phyloP scores from a whole-genome alignment of 768 basidiomycete species.

The Daedaleopsis nitida region DNA sequence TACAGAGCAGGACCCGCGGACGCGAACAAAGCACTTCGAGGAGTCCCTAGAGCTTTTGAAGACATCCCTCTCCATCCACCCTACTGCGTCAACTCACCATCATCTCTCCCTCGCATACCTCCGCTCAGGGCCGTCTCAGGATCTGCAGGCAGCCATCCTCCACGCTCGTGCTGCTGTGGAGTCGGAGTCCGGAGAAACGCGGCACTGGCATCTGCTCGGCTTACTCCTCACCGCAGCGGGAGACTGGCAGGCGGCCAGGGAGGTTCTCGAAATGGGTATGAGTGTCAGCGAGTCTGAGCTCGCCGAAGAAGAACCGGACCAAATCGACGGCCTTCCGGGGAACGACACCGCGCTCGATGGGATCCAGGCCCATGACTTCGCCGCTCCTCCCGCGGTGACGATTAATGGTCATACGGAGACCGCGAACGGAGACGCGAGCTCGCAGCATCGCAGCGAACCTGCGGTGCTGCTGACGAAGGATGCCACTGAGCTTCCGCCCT shows the following conservation, averaged over 20 bases:
- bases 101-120: conserved; percentile 80
- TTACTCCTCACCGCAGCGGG: conserved; percentile 77
- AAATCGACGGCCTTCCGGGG: neutral
- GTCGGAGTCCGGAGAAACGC: conserved; percentile 57
- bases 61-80: conserved; percentile 46
- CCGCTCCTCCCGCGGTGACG: neutral
- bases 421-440: neutral
- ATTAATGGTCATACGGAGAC: neutral
- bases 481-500: conserved; percentile 13
- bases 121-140: conserved; percentile 62
- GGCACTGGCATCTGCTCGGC: conserved; percentile 92
- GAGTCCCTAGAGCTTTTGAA: conserved; percentile 55
- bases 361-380: conserved; percentile 13
- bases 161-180: conserved; percentile 76
- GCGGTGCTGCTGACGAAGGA: conserved; percentile 3
- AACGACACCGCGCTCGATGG: conserved; percentile 7
- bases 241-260: conserved; percentile 76
- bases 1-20: conserved; percentile 66
- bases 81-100: conserved; percentile 65
- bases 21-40: conserved; percentile 59
- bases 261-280: conserved; percentile 79
- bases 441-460: neutral
- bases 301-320: conserved; percentile 22
- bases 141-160: conserved; percentile 67
- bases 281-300: conserved; percentile 52